Evolutionary conservation across 345 rosid species (phyloP).

Genomic region (Camelina laxa): DNA sequence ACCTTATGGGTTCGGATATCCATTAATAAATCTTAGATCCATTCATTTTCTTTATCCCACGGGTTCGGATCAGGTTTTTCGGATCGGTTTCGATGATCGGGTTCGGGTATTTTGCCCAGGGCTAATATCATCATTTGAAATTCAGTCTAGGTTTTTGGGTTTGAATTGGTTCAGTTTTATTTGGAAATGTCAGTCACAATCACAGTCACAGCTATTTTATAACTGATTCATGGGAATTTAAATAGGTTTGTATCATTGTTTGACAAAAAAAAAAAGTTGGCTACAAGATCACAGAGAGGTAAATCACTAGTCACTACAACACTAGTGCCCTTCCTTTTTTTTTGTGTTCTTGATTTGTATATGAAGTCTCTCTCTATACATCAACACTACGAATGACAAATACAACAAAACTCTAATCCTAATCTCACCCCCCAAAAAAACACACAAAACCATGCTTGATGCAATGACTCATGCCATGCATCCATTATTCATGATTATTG

Average conservation of each 20-base stretch:
- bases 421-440: not conserved
- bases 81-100: too few species aligned
- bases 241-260: not conserved
- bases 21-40: too few species aligned
- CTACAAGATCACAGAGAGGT: slow-evolving; percentile 31
- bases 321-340: slow-evolving; percentile 11
- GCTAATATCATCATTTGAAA: too few species aligned
- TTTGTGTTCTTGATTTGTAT: slow-evolving; percentile 34
- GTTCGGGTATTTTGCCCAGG: too few species aligned
- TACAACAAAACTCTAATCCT: slow-evolving; percentile 37
- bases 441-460: not conserved
- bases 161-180: not conserved
- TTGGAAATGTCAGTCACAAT: too few species aligned
- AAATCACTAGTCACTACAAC: slow-evolving; percentile 14
- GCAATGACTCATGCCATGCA: slow-evolving; percentile 22
- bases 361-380: slow-evolving; percentile 32
- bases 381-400: slow-evolving; percentile 29
- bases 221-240: not conserved
- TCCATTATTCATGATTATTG: slow-evolving; percentile 15
- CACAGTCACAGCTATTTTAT: too few species aligned
- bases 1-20: too few species aligned
- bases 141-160: too few species aligned
- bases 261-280: slow-evolving; percentile 3
- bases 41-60: too few species aligned
- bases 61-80: too few species aligned